Evolutionary conservation across 139 green algal genomes (phyloP).

Genomic region (Asterochloris sp.): DNA sequence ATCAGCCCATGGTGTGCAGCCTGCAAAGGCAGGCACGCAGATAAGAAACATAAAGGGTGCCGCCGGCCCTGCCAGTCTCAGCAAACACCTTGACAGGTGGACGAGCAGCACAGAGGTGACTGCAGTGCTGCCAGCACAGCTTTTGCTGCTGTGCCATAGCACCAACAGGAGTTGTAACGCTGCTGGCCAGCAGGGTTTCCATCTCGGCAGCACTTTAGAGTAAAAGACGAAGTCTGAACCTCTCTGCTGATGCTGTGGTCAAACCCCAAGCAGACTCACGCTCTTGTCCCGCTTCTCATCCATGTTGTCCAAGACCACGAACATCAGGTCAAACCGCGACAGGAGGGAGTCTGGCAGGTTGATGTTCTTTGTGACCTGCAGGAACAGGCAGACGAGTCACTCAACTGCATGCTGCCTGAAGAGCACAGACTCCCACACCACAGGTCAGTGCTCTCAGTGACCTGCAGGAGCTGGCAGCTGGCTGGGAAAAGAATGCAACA

Average conservation of each 20-base stretch:
- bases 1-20: too few species aligned
- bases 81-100: too few species aligned
- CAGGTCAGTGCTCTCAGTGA: too few species aligned
- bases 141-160: background rate
- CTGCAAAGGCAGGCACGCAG: too few species aligned
- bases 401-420: too few species aligned
- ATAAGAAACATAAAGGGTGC: too few species aligned
- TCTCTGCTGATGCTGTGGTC: background rate
- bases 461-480: too few species aligned
- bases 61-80: too few species aligned
- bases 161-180: background rate
- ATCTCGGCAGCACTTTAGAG: background rate
- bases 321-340: slow-evolving; percentile 97
- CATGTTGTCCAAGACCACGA: slow-evolving; percentile 94
- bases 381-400: too few species aligned
- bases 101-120: too few species aligned
- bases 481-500: too few species aligned
- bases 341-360: slow-evolving; percentile 96
- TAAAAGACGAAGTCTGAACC: background rate
- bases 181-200: background rate
- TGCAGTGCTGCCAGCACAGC: background rate
- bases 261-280: background rate
- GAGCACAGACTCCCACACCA: too few species aligned
- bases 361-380: slow-evolving; percentile 75
- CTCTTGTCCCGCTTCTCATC: slow-evolving; percentile 65